Conservation (phyloP, 2,329 filamentous ascomycete genomes). For the Celoporthe dispersa region DNA sequence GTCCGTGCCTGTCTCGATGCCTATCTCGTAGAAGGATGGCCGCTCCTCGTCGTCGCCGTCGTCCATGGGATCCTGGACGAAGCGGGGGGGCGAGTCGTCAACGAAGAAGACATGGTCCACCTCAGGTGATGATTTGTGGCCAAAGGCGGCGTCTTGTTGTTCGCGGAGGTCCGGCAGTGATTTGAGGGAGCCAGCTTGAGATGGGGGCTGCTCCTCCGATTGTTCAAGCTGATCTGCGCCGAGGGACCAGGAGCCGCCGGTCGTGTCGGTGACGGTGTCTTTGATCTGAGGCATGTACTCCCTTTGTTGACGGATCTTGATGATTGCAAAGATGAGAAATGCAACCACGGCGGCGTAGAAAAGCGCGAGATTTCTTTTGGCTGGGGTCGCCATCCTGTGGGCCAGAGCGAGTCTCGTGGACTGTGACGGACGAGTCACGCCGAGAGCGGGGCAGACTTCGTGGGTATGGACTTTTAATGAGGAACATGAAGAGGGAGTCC, state of each 20-base stretch:
- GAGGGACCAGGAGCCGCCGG: slow-evolving; percentile 8
- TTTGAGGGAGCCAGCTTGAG: neutral
- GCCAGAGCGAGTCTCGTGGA: neutral
- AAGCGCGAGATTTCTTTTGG: neutral
- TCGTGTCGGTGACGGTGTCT: slow-evolving; percentile 1
- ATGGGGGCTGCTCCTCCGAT: neutral
- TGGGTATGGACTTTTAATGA: neutral
- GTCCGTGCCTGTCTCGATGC: slow-evolving; percentile 43
- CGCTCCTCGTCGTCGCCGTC: neutral
- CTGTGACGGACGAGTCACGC: neutral
- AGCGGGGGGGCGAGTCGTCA: neutral
- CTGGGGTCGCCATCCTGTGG: neutral
- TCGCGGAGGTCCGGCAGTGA: neutral
- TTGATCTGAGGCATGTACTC: neutral
- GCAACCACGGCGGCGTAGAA: neutral
- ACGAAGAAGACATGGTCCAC: neutral
- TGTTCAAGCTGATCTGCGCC: neutral
- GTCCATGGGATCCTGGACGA: neutral
- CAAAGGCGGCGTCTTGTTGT: neutral
- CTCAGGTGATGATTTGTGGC: neutral
- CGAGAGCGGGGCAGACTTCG: neutral
- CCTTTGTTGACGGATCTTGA: slow-evolving; percentile 5
- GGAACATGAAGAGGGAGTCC: neutral
- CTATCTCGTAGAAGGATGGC: slow-evolving; percentile 37
- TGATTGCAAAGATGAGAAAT: neutral